Base-by-base conservation (phyloP, 1,139 yeast genomes). In the Scheffersomyces titani region DNA sequence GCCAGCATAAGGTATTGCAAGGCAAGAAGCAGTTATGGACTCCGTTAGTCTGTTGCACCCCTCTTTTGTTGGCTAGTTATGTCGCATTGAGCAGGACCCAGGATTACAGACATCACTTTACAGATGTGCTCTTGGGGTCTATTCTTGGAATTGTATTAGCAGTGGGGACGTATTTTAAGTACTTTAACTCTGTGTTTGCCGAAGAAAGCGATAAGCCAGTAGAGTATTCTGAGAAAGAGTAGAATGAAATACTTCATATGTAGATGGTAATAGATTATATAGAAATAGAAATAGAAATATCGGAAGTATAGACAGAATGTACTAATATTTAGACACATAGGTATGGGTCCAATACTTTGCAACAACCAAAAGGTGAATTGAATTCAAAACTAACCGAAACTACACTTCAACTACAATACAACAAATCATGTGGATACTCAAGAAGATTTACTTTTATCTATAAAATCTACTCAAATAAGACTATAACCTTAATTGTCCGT, bases 21-120 rank as follows among this genome's bases (percentile, higher is more conserved):
- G 20, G 24, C 52, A 9, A 36, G 19, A 47, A 50, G 46, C 55
- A 59, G 19, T 47, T 56, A 1, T 58, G 54, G 4, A 24, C 55
- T 13, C 16, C 56, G 11, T 49, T 63, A 44, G 50, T 51, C 5
- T 61, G 68, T 18, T 64, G 63, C 54, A 54, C 64, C 19, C 81
- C 80, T 6, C 54, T 76, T 11, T 51, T 74, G 19, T 65, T 76
- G 48, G 88, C 90, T 0, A 63, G 77, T 2, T 82, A 83, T 61
- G 70, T 77, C 55, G 80, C 78, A 1, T 66, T 77, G 46, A 72
- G 76, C 56, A 65, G 82, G 60, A 73, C 78, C 20, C 78, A 76
- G 59, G 83, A 79, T 63, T 78, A 79, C 62, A 69, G 83, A 55
- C 83, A 79, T 62, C 82, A 78, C 61, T 75, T 76, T 54, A 70